Base-by-base conservation (phyloP, 495 filamentous ascomycete species). In the Tuber magnatum region DNA sequence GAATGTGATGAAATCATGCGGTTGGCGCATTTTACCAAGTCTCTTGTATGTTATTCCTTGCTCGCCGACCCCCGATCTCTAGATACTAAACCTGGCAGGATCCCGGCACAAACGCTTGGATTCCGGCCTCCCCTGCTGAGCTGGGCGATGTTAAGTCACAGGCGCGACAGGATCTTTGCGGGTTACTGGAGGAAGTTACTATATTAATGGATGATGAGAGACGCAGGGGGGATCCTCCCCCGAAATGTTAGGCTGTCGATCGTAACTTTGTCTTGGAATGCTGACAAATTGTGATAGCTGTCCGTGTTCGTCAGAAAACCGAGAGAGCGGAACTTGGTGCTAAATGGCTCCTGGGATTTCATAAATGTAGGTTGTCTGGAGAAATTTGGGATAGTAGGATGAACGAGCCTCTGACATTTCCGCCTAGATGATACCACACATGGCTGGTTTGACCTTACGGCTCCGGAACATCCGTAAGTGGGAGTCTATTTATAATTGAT, bases 391-490 rank as follows among this genome's bases (percentile, higher is more conserved):
- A 22, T 22, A 48, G 24, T 48, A 9, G 8, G 18, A 18, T n/a
- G 28, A 24, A n/a, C 10, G 12, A 7, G n/a, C 69, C 14, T 44
- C 71, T 68, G 42, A 56, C 38, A 69, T 70, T 28, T 42, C 41
- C 20, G 24, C 61, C 39, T 71, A 81, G 79, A 81, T 48, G 72
- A 78, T 41, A 78, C 75, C 56, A 68, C 43, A 22, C 48, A 56
- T 9, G 41, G 51, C 70, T 76, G 73, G 75, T 72, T 69, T 38
- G 80, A 81, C 24, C 73, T 81, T 56, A 81, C 79, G 32, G 43
- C 65, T 48, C 73, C 74, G 35, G 80, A 81, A 69, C 80, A 81
- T 65, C 80, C 80, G 80, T 81, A 74, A 79, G 80, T 78, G 48
- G 32, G 7, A 68, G 24, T 51, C 28, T 14, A 24, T n/a, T 40